Conservation (phyloP, 305 asterid species). For the Euphrasia arctica region DNA sequence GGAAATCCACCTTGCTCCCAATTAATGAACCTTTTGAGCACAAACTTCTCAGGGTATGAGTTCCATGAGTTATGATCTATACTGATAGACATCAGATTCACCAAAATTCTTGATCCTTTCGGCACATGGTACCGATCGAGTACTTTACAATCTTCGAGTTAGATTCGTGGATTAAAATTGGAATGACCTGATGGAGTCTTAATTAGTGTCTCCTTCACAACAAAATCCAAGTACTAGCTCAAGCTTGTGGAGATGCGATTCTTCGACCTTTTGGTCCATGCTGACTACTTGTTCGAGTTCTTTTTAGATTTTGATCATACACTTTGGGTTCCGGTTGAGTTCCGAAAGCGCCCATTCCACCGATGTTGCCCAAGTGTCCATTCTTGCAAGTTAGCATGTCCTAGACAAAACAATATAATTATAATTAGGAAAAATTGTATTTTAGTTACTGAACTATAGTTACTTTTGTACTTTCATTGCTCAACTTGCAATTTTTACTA, state of each 20-base stretch:
- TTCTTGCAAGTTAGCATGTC: slow-evolving; percentile 40
- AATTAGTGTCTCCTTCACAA: slow-evolving; percentile 31
- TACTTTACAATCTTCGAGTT: slow-evolving; percentile 30
- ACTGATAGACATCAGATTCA: slow-evolving; percentile 32
- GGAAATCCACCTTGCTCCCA: slow-evolving; percentile 23
- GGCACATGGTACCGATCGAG: slow-evolving; percentile 38
- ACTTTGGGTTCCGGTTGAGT: neutral
- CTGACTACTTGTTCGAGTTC: slow-evolving; percentile 38
- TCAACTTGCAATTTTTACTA: no score
- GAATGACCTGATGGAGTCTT: slow-evolving; percentile 35
- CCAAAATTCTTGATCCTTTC: slow-evolving; percentile 23
- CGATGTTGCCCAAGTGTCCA: slow-evolving; percentile 35
- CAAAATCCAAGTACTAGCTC: slow-evolving; percentile 31
- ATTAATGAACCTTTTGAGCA: slow-evolving; percentile 33
- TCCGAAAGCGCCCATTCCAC: no score
- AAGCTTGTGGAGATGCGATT: no score
- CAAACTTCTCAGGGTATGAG: slow-evolving; percentile 27
- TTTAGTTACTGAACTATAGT: no score
- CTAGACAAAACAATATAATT: slow-evolving; percentile 4
- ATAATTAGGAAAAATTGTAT: neutral
- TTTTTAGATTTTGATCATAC: slow-evolving; percentile 38
- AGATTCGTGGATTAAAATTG: slow-evolving; percentile 33
- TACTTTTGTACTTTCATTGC: no score
- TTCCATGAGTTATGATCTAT: slow-evolving; percentile 39
- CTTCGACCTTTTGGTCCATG: slow-evolving; percentile 31